Conservation (phyloP, 2,329 filamentous ascomycete species). For the Colletotrichum endophyticum region DNA sequence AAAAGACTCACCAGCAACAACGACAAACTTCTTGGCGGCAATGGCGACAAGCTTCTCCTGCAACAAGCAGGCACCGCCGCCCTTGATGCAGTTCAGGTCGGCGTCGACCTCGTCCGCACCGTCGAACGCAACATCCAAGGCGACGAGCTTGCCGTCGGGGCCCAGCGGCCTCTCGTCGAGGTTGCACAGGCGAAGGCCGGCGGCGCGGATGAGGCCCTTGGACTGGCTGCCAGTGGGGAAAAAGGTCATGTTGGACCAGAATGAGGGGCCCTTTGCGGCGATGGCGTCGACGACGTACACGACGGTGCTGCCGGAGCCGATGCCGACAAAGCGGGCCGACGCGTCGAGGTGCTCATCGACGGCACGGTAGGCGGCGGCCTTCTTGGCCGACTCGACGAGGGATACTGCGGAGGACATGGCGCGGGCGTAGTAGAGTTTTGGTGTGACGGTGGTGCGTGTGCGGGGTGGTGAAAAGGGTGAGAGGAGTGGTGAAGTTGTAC, state of each 20-base stretch:
- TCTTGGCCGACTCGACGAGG: constrained; percentile 75
- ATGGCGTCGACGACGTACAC: constrained; percentile 88
- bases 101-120: constrained; percentile 97
- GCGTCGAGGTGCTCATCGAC: constrained; percentile 74
- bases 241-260: constrained; percentile 75
- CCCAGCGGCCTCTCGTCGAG: constrained; percentile 75
- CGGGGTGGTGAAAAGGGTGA: neutral
- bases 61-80: constrained; percentile 95
- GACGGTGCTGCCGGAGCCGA: constrained; percentile 82
- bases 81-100: constrained; percentile 96
- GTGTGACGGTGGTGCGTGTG: neutral
- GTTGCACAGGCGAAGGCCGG: constrained; percentile 77
- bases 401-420: constrained; percentile 41
- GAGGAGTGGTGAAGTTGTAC: neutral
- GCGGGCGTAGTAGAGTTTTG: constrained; percentile 20
- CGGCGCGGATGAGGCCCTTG: constrained; percentile 81
- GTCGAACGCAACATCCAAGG: constrained; percentile 90
- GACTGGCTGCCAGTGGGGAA: constrained; percentile 93
- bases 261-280: constrained; percentile 58
- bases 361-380: constrained; percentile 74
- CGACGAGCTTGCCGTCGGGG: constrained; percentile 46
- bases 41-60: constrained; percentile 96
- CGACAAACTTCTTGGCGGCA: constrained; percentile 83
- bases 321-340: constrained; percentile 71
- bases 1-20: constrained; percentile 73